Base-by-base conservation (phyloP, 2,329 filamentous ascomycete genomes). In the Penicillium polonicum region DNA sequence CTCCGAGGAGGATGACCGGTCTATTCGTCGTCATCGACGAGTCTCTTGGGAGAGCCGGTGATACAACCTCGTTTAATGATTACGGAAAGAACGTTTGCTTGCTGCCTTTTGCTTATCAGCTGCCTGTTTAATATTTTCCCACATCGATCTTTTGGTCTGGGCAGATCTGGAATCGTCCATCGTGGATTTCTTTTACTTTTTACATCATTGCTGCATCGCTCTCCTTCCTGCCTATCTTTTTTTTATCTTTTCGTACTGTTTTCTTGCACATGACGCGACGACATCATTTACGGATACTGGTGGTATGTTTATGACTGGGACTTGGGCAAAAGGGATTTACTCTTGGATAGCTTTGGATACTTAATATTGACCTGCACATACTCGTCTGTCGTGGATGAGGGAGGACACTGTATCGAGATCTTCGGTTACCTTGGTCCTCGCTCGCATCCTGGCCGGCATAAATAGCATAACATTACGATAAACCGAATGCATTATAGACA, bases 41-140 rank as follows among this genome's bases (percentile, higher is more conserved):
- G 52, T 60, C n/a, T 73, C 68, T 5, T 71, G 66, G 66, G 67
- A 70, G 58, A 72, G 66, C 38, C 63, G 59, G 21, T 71, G 53
- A 67, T 31, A 19, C 12, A 21, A 17, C 31, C 12, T 35, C 21
- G 5, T 33, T 36, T 29, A 10, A 21, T 29, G 12, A 46, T 15
- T 23, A 15, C 35, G 15, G 15, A 23, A 48, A 23, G 42, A 27
- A 33, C 12, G 8, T 12, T 42, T 50, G 29, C 49, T 29, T 38
- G 23, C 13, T 35, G 7, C 23, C 15, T 4, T 10, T 31, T 44
- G 19, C 41, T 35, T 33, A 33, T 41, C 13, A 21, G 29, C 35
- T 44, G 12, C 21, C 19, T 38, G 25, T 38, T 25, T 46, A 50
- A 42, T 48, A 29, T 33, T 48, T 50, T 27, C n/a, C 33, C 33